Conservation (phyloP, 2,329 filamentous ascomycete genomes). For the Tolypocladium inflatum region DNA sequence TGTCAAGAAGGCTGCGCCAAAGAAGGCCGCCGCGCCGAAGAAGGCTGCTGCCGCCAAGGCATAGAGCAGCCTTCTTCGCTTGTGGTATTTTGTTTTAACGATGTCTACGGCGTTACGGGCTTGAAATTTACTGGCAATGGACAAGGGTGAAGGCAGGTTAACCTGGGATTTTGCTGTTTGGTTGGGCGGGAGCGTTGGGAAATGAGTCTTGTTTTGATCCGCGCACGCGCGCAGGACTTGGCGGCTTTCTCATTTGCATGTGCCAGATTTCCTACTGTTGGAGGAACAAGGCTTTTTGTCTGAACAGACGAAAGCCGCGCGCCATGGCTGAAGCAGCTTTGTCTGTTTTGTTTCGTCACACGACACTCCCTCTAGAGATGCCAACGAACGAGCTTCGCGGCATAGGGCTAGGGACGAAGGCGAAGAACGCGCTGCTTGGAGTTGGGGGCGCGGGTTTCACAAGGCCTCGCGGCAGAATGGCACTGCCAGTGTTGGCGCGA, state of each 20-base stretch:
- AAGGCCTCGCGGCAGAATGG: not conserved
- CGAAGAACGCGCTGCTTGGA: not conserved
- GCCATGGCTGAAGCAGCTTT: not conserved
- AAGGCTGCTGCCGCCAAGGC: conserved; percentile 33
- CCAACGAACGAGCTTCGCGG: not conserved
- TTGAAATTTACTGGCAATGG: conserved; percentile 11
- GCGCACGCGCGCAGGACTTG: conserved; percentile 10
- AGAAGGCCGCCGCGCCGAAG: conserved; percentile 35
- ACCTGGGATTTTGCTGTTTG: conserved; percentile 8
- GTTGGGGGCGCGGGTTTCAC: not conserved
- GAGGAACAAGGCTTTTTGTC: not conserved
- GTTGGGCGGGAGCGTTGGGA: conserved; percentile 9
- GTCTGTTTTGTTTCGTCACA: not conserved
- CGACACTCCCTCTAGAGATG: not conserved
- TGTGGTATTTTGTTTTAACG: conserved; percentile 21
- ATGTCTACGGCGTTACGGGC: conserved; percentile 26
- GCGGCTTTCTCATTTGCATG: conserved; percentile 6
- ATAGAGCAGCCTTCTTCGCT: conserved; percentile 13
- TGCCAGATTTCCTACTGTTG: conserved; percentile 1
- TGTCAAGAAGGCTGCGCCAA: conserved; percentile 36
- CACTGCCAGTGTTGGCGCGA: conserved; percentile 2
- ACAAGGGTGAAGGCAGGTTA: conserved; percentile 6
- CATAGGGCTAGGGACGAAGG: not conserved
- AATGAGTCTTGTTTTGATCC: conserved; percentile 10
- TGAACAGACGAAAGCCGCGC: not conserved